phyloP scores from a whole-genome alignment of 805 yeast genomes.

The Saitoella complicata region DNA sequence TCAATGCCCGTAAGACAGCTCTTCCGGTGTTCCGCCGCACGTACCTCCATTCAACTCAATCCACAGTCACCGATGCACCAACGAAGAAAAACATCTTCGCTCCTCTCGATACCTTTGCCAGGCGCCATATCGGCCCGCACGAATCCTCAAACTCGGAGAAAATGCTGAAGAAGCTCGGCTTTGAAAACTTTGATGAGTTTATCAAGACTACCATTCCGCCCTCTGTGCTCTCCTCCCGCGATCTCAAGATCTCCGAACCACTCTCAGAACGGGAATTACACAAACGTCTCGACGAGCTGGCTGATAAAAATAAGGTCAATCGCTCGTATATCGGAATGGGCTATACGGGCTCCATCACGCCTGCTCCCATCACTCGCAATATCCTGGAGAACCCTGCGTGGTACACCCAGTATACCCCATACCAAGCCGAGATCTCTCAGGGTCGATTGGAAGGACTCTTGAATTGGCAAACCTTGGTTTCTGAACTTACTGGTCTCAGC shows the following conservation, averaged over 20 bases:
- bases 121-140: constrained; percentile 79
- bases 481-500: constrained; percentile 86
- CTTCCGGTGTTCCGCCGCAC: too few relatives aligned
- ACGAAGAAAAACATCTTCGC: constrained; percentile 4
- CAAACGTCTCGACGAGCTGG: constrained; percentile 47
- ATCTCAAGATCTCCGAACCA: constrained; percentile 32
- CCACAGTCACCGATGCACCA: too few relatives aligned
- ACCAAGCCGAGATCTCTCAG: constrained; percentile 95
- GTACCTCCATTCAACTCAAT: too few relatives aligned
- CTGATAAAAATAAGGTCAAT: constrained; percentile 55
- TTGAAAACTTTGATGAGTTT: constrained; percentile 51
- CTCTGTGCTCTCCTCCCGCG: constrained; percentile 35
- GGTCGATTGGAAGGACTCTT: constrained; percentile 83
- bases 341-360: constrained; percentile 75
- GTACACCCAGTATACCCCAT: constrained; percentile 98
- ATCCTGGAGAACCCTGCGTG: constrained; percentile 88
- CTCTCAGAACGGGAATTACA: constrained; percentile 71
- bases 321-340: constrained; percentile 77
- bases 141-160: constrained; percentile 39
- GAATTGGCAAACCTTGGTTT: constrained; percentile 81
- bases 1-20: too few relatives aligned
- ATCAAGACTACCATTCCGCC: constrained; percentile 61
- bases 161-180: constrained; percentile 56
- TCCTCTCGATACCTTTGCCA: constrained; percentile 64
- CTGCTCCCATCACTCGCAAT: constrained; percentile 87